These are phyloP conservation scores for Acanthamoeba culbertsoni DNA, from an alignment of 208 protist species.

Conservation along the genomic window DNA sequence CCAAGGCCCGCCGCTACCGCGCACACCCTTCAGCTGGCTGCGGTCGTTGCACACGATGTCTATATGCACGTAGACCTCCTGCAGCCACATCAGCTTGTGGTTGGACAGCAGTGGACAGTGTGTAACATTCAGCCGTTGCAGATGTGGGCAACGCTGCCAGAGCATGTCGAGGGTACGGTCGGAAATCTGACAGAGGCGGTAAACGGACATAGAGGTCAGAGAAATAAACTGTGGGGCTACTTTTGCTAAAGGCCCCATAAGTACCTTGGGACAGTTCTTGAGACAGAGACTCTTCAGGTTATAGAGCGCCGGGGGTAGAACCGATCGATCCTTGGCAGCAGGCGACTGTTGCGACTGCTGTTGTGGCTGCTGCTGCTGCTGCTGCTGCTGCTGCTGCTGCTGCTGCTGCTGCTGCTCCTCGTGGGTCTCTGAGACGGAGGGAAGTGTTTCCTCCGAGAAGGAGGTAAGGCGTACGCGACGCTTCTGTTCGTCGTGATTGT, in stretches of 20 bases:
- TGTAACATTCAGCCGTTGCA: conserved; percentile 26
- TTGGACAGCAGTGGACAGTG: conserved; percentile 33
- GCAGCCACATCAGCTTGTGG: conserved; percentile 40
- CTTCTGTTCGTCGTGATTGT: not conserved
- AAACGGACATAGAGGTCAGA: not conserved
- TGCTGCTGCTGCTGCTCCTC: not conserved
- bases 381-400: not conserved
- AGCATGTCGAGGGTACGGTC: conserved; percentile 30
- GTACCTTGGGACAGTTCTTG: conserved; percentile 25
- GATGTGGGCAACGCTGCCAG: conserved; percentile 20
- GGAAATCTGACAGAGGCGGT: not conserved
- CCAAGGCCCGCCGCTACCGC: conserved; percentile 10
- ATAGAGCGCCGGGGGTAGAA: not conserved
- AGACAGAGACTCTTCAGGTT: conserved; percentile 41
- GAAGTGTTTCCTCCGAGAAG: not conserved
- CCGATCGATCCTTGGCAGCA: no score
- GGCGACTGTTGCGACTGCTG: no score
- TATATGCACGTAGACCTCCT: conserved; percentile 6
- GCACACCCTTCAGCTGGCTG: conserved; percentile 29
- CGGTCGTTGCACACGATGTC: conserved; percentile 49
- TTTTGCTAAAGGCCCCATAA: not conserved
- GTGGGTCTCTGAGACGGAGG: not conserved
- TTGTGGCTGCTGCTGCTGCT: not conserved
- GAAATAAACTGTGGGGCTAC: not conserved
- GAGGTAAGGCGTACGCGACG: not conserved